Evolutionary conservation across 2,329 filamentous ascomycete species (phyloP), one percentile per base, ranked within the genome.

Genomic region (Monilinia fructigena): DNA sequence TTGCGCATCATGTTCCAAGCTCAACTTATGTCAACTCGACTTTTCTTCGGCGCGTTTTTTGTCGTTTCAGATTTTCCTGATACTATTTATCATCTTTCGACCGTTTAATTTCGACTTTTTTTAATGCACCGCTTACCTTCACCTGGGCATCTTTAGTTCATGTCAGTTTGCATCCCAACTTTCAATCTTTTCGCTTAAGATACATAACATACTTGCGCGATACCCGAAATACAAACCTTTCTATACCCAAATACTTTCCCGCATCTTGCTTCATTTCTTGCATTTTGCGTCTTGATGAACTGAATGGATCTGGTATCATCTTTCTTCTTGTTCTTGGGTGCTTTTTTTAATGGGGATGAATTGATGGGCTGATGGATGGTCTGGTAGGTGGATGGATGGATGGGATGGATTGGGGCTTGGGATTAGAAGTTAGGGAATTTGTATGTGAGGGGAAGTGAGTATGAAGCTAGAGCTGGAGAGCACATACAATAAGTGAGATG

Each of bases 231-330:
- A 60, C n/a, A 50, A 60, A 60, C n/a, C n/a, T 38, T 60, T 60
- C 45, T 50, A 60, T 60, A 60, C 58, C 45, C 58, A 50, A 48
- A n/a, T 60, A 50, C n/a, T 18, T 38, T 60, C 26, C 45, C 35
- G 45, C 12, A 4, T 48, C 35, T 50, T 60, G 58, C 45, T 60
- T 50, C 58, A 14, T 38, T 54, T 65, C 35, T 65, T 65, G 14
- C 52, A 18, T 58, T 38, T 65, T 58, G 42, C 28, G 35, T 35
- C 8, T 60, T 52, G 63, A n/a, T 56, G 62, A n/a, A n/a, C 58
- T 64, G 52, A 54, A 48, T 65, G 63, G n/a, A 63, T 63, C 61
- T 63, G 52, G 52, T 47, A 63, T 63, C 52, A 45, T 63, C 28
- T 35, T 47, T 56, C 23, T 16, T 55, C 42, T 56, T 35, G 6